A percentile compares a stretch with the other conserved stretches of the same genome.
phyloP scores from a whole-genome alignment of 257 asterid genomes.

The Solanum sejunctum region DNA sequence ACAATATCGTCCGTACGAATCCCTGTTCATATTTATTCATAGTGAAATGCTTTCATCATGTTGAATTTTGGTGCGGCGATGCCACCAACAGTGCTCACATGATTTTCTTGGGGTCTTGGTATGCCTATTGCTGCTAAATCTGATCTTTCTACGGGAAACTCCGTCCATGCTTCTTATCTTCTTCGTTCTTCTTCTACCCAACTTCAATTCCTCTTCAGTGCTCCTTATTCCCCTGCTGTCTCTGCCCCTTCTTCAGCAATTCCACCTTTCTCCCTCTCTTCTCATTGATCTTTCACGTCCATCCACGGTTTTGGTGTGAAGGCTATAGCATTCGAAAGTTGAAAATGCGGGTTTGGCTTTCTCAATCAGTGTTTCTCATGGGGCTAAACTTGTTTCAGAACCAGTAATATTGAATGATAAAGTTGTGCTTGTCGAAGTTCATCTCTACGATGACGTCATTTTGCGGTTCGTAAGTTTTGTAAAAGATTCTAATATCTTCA shows the following conservation, averaged over 20 bases:
- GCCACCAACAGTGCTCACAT: conserved; percentile 63
- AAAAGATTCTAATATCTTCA: background rate
- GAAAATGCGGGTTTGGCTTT: conserved; percentile 44
- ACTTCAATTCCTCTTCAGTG: conserved; percentile 61
- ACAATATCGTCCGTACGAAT: conserved; percentile 38
- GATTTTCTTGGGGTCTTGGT: conserved; percentile 92
- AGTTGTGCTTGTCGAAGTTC: conserved; percentile 44
- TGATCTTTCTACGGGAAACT: conserved; percentile 86
- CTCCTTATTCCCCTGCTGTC: conserved; percentile 57
- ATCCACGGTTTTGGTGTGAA: conserved; percentile 79
- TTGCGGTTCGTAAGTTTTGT: conserved; percentile 38
- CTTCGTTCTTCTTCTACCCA: conserved; percentile 65
- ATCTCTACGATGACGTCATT: conserved; percentile 71
- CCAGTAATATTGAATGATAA: conserved; percentile 27
- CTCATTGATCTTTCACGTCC: conserved; percentile 36
- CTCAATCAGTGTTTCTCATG: conserved; percentile 40
- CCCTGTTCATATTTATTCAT: conserved; percentile 61
- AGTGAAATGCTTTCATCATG: conserved; percentile 66
- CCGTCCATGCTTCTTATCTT: conserved; percentile 78
- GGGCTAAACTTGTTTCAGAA: conserved; percentile 42
- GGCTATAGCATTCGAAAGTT: conserved; percentile 51
- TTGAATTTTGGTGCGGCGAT: conserved; percentile 87
- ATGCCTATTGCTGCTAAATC: conserved; percentile 72
- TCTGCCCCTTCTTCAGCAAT: conserved; percentile 36
- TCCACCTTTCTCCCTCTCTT: conserved; percentile 41